These are phyloP conservation scores for Lepraria neglecta DNA, from an alignment of 495 filamentous ascomycete genomes.

Conservation along the genomic window DNA sequence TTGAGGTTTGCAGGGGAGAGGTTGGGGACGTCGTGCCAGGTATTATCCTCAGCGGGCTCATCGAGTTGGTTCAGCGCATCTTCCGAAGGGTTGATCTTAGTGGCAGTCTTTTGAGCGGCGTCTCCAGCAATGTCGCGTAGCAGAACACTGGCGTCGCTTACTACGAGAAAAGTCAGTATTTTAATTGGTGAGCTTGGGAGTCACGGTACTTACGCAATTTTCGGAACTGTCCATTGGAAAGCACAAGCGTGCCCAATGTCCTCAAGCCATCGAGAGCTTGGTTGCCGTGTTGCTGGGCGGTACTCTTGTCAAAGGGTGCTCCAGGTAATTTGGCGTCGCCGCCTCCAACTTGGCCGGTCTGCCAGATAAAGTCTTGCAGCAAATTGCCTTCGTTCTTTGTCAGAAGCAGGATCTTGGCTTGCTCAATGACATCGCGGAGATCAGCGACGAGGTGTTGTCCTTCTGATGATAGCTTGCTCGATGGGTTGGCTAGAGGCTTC, in stretches of 20 bases:
- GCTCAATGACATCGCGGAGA: slow-evolving; percentile 72
- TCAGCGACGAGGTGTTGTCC: slow-evolving; percentile 72
- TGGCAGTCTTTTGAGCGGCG: slow-evolving; percentile 76
- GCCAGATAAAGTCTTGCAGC: slow-evolving; percentile 94
- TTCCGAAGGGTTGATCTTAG: slow-evolving; percentile 66
- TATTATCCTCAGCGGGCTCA: slow-evolving; percentile 75
- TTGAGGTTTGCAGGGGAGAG: slow-evolving; percentile 65
- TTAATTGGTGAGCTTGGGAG: not conserved
- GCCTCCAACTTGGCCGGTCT: slow-evolving; percentile 62
- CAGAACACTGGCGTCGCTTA: slow-evolving; percentile 78
- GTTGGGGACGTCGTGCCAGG: slow-evolving; percentile 87
- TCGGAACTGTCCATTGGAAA: slow-evolving; percentile 94
- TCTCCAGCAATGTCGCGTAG: slow-evolving; percentile 87
- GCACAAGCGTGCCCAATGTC: slow-evolving; percentile 78
- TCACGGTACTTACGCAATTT: slow-evolving; percentile 66
- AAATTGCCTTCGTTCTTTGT: slow-evolving; percentile 94
- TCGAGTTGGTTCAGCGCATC: slow-evolving; percentile 76
- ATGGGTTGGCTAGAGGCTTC: slow-evolving; percentile 60
- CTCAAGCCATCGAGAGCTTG: slow-evolving; percentile 78
- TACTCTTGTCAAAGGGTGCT: slow-evolving; percentile 65
- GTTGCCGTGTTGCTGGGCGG: slow-evolving; percentile 72
- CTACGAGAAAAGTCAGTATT: slow-evolving; percentile 42
- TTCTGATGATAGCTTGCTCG: slow-evolving; percentile 72
- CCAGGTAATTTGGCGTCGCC: slow-evolving; percentile 53
- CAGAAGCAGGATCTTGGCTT: slow-evolving; percentile 81